Conservation (phyloP, 306 rosid genomes). For the Casuarina cunninghamiana region DNA sequence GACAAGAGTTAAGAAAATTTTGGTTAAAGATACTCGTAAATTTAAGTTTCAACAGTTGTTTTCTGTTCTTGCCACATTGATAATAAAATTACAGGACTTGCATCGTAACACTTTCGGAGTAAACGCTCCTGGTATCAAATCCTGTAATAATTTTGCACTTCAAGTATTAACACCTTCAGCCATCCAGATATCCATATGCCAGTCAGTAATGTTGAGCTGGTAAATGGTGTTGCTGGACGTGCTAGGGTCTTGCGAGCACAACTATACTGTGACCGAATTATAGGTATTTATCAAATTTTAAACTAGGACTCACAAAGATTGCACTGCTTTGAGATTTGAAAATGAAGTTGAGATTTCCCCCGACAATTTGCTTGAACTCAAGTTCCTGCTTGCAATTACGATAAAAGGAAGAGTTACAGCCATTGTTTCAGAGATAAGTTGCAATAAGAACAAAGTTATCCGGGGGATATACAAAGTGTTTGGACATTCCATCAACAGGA, state of each 20-base stretch:
- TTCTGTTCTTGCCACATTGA: too few relatives aligned
- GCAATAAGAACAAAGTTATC: background rate
- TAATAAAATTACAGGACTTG: too few relatives aligned
- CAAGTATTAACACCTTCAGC: too few relatives aligned
- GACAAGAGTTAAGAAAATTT: background rate
- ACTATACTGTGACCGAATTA: too few relatives aligned
- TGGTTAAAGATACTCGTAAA: too few relatives aligned
- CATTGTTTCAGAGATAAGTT: too few relatives aligned
- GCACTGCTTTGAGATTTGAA: constrained; percentile 16
- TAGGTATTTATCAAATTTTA: background rate
- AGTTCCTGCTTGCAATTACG: too few relatives aligned
- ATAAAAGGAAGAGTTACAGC: too few relatives aligned
- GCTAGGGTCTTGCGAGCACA: background rate
- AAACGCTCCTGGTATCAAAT: background rate
- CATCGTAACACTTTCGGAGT: background rate
- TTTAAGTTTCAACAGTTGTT: too few relatives aligned
- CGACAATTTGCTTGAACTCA: constrained; percentile 26
- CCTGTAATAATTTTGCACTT: background rate
- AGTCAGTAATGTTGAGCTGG: background rate
- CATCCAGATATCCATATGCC: background rate
- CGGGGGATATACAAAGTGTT: background rate
- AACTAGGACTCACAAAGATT: constrained; percentile 22
- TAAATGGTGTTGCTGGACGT: background rate
- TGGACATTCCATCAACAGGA: background rate
- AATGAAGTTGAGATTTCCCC: constrained; percentile 18